A percentile compares a stretch with the other conserved stretches of the same genome.
Evolutionary conservation across 805 yeast genomes (phyloP).

Genomic region (Starmerella vitae): DNA sequence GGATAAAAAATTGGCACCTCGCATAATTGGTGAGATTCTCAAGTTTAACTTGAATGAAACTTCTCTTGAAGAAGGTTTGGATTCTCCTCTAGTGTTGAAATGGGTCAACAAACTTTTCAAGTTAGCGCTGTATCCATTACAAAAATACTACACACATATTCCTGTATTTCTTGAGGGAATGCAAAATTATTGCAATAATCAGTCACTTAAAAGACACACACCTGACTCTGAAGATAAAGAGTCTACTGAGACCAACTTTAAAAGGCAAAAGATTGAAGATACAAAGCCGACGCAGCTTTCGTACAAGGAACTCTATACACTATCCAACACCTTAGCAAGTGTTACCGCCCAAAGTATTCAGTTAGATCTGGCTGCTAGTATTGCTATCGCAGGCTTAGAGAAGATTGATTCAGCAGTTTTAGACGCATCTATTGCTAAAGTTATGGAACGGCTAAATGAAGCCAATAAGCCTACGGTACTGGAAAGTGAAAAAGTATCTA

Average conservation of each 20-base stretch:
- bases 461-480: background rate
- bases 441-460: slow-evolving; percentile 38
- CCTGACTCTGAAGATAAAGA: slow-evolving; percentile 19
- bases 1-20: slow-evolving; percentile 44
- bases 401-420: slow-evolving; percentile 41
- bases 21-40: slow-evolving; percentile 46
- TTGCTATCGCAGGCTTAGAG: slow-evolving; percentile 54
- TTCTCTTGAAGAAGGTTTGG: slow-evolving; percentile 18
- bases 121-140: slow-evolving; percentile 18
- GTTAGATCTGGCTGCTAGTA: slow-evolving; percentile 45
- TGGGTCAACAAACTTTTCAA: slow-evolving; percentile 20
- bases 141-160: slow-evolving; percentile 20
- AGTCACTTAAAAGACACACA: slow-evolving; percentile 24
- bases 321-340: slow-evolving; percentile 23
- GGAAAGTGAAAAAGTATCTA: slow-evolving; percentile 22
- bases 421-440: slow-evolving; percentile 53
- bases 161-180: slow-evolving; percentile 24
- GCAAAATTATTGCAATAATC: slow-evolving; percentile 23
- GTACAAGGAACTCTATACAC: slow-evolving; percentile 52
- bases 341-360: slow-evolving; percentile 56
- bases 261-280: slow-evolving; percentile 20
- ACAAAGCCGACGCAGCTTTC: slow-evolving; percentile 22
- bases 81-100: slow-evolving; percentile 24
- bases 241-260: slow-evolving; percentile 20
- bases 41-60: slow-evolving; percentile 35